A percentile compares a stretch with the other conserved stretches of the same genome.
phyloP scores from a whole-genome alignment of 208 protist species.

The Crithidia brevicula region DNA sequence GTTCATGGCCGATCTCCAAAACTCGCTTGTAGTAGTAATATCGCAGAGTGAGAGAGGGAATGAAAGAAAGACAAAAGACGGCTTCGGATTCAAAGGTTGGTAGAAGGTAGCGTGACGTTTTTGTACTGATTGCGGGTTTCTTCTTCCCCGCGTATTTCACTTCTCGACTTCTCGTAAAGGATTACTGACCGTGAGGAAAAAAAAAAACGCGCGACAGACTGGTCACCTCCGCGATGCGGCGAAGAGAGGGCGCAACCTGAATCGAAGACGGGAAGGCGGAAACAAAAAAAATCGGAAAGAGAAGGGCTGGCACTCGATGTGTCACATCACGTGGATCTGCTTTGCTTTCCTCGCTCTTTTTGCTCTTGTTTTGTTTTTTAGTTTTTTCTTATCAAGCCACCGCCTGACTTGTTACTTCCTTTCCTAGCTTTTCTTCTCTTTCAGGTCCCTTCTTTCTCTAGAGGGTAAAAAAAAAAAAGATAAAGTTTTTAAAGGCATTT shows the following conservation, averaged over 20 bases:
- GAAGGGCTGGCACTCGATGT: background rate
- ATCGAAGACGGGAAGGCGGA: too few relatives aligned
- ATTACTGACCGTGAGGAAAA: too few relatives aligned
- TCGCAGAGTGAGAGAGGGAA: conserved; percentile 7
- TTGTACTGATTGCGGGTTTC: background rate
- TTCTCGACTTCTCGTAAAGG: too few relatives aligned
- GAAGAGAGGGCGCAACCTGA: too few relatives aligned
- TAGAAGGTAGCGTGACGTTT: too few relatives aligned
- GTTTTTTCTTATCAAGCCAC: conserved; percentile 6
- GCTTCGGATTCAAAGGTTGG: too few relatives aligned
- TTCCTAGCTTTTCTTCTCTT: conserved; percentile 11
- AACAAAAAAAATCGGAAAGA: background rate
- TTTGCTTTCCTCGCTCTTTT: too few relatives aligned
- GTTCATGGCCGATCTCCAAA: too few relatives aligned
- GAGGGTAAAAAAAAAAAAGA: conserved; percentile 9
- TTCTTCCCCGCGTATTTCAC: background rate
- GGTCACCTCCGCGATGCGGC: too few relatives aligned
- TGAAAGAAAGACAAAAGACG: conserved; percentile 13
- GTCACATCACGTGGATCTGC: conserved; percentile 15
- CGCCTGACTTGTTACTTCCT: background rate
- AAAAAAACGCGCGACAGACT: too few relatives aligned
- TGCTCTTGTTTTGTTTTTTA: conserved; percentile 18
- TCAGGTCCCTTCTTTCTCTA: conserved; percentile 4
- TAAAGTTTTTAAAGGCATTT: background rate
- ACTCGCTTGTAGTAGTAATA: conserved; percentile 7